phyloP scores from a whole-genome alignment of 768 basidiomycete species.

The Xerocomellus amylosporus region DNA sequence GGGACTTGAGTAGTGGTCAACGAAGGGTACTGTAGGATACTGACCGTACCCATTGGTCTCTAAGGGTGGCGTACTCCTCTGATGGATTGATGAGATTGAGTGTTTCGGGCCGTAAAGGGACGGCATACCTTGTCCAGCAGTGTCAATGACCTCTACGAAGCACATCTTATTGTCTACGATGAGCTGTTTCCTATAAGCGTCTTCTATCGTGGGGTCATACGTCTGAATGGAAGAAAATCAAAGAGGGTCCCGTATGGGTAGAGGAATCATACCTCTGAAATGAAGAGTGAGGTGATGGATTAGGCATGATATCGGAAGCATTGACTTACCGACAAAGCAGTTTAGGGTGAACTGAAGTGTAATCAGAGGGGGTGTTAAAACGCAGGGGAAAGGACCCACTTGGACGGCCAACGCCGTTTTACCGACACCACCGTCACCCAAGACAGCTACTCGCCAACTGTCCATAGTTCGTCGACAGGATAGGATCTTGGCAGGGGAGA shows the following conservation, averaged over 20 bases:
- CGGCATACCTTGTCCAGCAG: conserved; percentile 88
- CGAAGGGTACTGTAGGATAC: conserved; percentile 28
- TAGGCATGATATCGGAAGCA: conserved; percentile 3
- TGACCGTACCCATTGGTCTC: conserved; percentile 97
- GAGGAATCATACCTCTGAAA: conserved; percentile 50
- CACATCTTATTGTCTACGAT: conserved; percentile 95
- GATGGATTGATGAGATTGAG: conserved; percentile 21
- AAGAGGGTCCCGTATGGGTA: conserved; percentile 7
- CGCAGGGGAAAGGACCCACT: conserved; percentile 45
- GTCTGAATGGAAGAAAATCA: conserved; percentile 48
- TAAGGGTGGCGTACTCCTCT: conserved; percentile 97
- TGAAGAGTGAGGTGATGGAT: conserved; percentile 15
- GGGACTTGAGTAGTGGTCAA: conserved; percentile 8
- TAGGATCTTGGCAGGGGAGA: conserved; percentile 17
- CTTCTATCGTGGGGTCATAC: conserved; percentile 98
- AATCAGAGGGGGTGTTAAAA: conserved; percentile 9
- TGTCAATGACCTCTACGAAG: conserved; percentile 95
- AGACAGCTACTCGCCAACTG: conserved; percentile 92
- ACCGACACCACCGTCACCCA: conserved; percentile 96
- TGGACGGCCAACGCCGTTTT: conserved; percentile 97
- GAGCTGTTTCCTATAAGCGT: conserved; percentile 93
- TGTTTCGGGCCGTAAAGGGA: not conserved
- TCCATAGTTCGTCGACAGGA: conserved; percentile 59
- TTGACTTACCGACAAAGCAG: conserved; percentile 85
- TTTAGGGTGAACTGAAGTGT: conserved; percentile 85